These are phyloP conservation scores for Hygrophoropsis aurantiaca DNA, from an alignment of 768 basidiomycete species.

Conservation along the genomic window DNA sequence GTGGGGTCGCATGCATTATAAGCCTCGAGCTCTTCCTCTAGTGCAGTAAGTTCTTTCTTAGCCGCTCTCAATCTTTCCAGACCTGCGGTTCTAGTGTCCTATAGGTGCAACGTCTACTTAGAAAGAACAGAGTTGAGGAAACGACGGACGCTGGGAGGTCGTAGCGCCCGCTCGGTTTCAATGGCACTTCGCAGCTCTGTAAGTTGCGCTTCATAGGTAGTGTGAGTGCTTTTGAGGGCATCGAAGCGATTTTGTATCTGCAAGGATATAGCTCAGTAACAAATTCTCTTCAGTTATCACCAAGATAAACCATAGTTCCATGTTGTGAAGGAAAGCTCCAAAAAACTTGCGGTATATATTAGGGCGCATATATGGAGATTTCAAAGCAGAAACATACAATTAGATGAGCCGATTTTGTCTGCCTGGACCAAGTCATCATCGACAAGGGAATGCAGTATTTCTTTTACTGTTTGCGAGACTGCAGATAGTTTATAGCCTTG, in stretches of 20 bases:
- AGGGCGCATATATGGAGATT: conserved; percentile 20
- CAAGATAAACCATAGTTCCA: conserved; percentile 61
- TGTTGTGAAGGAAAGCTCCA: conserved; percentile 95
- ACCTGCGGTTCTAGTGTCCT: conserved; percentile 59
- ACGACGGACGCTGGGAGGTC: conserved; percentile 56
- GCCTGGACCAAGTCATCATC: conserved; percentile 83
- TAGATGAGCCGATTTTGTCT: conserved; percentile 94
- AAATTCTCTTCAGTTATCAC: neutral
- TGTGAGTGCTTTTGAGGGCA: conserved; percentile 46
- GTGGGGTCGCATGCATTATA: conserved; percentile 86
- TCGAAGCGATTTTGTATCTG: conserved; percentile 61
- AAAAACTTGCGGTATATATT: conserved; percentile 59
- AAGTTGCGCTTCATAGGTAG: conserved; percentile 44
- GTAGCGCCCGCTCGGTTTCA: conserved; percentile 48
- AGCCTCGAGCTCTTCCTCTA: conserved; percentile 69
- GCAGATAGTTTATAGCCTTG: neutral
- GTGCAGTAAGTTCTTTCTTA: conserved; percentile 45
- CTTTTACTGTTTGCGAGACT: conserved; percentile 93
- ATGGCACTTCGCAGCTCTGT: conserved; percentile 48
- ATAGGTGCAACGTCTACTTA: conserved; percentile 2
- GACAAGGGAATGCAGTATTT: conserved; percentile 83
- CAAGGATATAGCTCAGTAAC: conserved; percentile 6
- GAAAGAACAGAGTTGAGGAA: neutral
- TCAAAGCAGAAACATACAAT: conserved; percentile 57
- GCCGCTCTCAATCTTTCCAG: conserved; percentile 50